These are phyloP conservation scores for Lyophyllum semitale DNA, from an alignment of 768 basidiomycete species.

Conservation along the genomic window DNA sequence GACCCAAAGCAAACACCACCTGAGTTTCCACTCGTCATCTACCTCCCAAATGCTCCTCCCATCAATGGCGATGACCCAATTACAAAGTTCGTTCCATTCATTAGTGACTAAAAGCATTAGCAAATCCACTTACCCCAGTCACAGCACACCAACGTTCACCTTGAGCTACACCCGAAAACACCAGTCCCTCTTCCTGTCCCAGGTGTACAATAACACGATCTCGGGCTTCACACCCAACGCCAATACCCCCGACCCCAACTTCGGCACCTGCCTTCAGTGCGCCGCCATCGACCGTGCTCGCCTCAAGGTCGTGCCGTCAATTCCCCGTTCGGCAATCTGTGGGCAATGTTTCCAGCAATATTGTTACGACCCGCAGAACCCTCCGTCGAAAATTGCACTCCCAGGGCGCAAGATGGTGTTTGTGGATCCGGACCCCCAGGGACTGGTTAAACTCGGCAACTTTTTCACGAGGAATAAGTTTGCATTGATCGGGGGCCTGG, in stretches of 20 bases:
- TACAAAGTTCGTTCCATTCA: constrained; percentile 50
- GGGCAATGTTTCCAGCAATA: constrained; percentile 54
- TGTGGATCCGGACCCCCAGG: constrained; percentile 57
- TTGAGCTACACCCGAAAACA: constrained; percentile 61
- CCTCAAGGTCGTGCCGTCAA: constrained; percentile 33
- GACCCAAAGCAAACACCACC: constrained; percentile 48
- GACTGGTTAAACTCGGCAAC: constrained; percentile 37
- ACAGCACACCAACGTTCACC: constrained; percentile 58
- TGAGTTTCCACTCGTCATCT: constrained; percentile 70
- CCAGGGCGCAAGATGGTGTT: constrained; percentile 48
- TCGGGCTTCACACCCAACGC: constrained; percentile 64
- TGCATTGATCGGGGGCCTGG: constrained; percentile 47
- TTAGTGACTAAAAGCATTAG: neutral
- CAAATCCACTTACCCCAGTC: neutral
- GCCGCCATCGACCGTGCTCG: constrained; percentile 57
- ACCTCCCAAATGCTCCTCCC: constrained; percentile 79
- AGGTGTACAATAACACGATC: constrained; percentile 55
- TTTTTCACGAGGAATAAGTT: constrained; percentile 50
- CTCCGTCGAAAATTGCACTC: constrained; percentile 42
- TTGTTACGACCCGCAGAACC: constrained; percentile 51
- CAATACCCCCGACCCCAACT: constrained; percentile 59
- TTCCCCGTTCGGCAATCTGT: constrained; percentile 41
- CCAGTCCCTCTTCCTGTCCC: constrained; percentile 59
- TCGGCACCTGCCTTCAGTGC: constrained; percentile 71
- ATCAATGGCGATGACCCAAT: constrained; percentile 60